These are phyloP conservation scores for Backusella tarrabulga DNA, from an alignment of 192 early-diverging fungal species.

Conservation along the genomic window DNA sequence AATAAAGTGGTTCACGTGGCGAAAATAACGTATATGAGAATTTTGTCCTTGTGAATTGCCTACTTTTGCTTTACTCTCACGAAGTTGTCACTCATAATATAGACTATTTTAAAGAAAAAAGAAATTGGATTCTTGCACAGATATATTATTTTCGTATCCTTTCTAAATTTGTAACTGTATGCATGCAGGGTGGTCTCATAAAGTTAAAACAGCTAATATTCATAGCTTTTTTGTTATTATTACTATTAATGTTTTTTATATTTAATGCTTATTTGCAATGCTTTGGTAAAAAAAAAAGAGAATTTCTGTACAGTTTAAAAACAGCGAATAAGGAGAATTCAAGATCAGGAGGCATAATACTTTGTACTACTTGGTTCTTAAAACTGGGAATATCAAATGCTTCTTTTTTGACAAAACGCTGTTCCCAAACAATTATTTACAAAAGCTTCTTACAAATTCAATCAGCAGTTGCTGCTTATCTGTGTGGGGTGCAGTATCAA, in stretches of 20 bases:
- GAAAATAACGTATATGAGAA: neutral
- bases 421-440: conserved; percentile 2
- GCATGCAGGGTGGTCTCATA: neutral
- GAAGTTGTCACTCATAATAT: neutral
- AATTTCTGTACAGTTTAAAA: neutral
- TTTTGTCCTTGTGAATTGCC: neutral
- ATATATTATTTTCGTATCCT: neutral
- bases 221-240: neutral
- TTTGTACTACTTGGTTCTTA: neutral
- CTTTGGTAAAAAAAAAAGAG: neutral
- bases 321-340: neutral
- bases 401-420: neutral
- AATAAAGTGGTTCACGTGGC: neutral
- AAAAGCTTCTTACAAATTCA: conserved; percentile 47
- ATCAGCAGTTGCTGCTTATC: conserved; percentile 65
- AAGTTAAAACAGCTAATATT: neutral
- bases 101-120: no score
- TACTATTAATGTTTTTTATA: neutral
- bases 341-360: neutral
- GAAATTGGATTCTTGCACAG: no score
- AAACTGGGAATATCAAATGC: neutral
- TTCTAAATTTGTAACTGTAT: neutral
- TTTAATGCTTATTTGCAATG: neutral
- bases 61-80: neutral
- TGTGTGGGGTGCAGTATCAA: conserved; percentile 82